Percentiles rank a stretch among this genome's conserved stretches.
Evolutionary conservation across 225 moss, liverwort and hornwort genomes (phyloP).

Genomic region (Neckera pumila): DNA sequence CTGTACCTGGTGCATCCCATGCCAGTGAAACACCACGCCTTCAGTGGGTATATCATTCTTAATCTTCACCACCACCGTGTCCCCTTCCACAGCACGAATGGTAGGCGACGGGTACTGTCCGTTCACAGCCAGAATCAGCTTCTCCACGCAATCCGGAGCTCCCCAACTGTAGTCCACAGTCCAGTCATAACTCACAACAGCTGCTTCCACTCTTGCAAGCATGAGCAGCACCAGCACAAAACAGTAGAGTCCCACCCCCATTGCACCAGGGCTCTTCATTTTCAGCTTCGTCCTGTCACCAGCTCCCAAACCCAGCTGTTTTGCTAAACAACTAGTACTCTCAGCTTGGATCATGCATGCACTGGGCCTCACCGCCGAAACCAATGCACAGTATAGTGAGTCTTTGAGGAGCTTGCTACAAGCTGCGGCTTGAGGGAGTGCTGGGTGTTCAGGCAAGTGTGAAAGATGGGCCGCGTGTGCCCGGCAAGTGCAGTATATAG

Average conservation of each 20-base stretch:
- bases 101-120: constrained; percentile 32
- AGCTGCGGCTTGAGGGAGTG: no score
- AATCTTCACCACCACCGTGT: constrained; percentile 28
- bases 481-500: no score
- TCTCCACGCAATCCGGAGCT: constrained; percentile 42
- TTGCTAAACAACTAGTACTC: not conserved
- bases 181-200: constrained; percentile 25
- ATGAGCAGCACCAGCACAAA: not conserved
- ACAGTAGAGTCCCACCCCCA: not conserved
- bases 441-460: not conserved
- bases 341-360: not conserved
- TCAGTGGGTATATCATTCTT: constrained; percentile 28
- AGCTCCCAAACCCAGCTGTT: not conserved
- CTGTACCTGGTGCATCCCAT: constrained; percentile 27
- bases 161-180: constrained; percentile 19
- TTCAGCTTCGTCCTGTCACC: not conserved
- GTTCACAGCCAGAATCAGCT: constrained; percentile 29
- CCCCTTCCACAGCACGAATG: constrained; percentile 31
- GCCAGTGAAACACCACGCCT: constrained; percentile 44
- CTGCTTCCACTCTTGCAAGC: not conserved
- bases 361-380: not conserved
- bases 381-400: not conserved
- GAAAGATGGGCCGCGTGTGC: not conserved
- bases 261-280: not conserved
- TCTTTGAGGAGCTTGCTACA: not conserved